Conservation (phyloP, 164 flowering plant species). For the Buxus sempervirens region DNA sequence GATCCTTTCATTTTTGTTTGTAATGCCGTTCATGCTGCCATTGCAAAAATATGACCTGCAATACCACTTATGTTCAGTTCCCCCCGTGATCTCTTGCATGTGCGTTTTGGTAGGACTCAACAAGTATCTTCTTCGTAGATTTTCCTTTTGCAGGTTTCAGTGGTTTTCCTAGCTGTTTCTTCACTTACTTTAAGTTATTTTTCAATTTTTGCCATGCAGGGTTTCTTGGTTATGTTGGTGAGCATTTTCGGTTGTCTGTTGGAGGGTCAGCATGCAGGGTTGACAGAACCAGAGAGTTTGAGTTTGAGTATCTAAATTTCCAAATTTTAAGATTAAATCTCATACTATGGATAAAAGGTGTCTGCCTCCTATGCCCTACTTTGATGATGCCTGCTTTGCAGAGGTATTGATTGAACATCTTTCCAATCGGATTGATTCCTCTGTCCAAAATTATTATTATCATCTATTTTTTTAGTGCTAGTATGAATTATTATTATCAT, state of each 20-base stretch:
- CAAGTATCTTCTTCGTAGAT: background rate
- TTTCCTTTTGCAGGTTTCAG: too few relatives aligned
- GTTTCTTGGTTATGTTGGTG: background rate
- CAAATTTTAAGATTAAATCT: conserved; percentile 35
- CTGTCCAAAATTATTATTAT: background rate
- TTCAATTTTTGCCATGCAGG: conserved; percentile 4
- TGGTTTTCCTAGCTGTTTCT: background rate
- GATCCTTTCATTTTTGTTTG: background rate
- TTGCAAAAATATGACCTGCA: background rate
- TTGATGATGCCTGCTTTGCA: conserved; percentile 31
- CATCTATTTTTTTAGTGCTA: background rate
- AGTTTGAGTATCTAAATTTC: conserved; percentile 1
- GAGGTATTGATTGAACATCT: conserved; percentile 47
- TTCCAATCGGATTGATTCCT: too few relatives aligned
- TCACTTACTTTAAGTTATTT: background rate
- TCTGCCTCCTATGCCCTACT: conserved; percentile 40
- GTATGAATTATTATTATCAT: too few relatives aligned
- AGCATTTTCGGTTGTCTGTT: background rate
- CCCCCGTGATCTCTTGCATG: background rate
- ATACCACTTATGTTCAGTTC: background rate
- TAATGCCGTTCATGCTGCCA: background rate
- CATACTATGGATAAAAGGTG: conserved; percentile 42
- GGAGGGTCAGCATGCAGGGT: conserved; percentile 1
- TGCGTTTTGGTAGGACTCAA: background rate
- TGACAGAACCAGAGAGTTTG: conserved; percentile 5